Evolutionary conservation across 768 basidiomycete species (phyloP).

Genomic region (Lentinus brumalis): DNA sequence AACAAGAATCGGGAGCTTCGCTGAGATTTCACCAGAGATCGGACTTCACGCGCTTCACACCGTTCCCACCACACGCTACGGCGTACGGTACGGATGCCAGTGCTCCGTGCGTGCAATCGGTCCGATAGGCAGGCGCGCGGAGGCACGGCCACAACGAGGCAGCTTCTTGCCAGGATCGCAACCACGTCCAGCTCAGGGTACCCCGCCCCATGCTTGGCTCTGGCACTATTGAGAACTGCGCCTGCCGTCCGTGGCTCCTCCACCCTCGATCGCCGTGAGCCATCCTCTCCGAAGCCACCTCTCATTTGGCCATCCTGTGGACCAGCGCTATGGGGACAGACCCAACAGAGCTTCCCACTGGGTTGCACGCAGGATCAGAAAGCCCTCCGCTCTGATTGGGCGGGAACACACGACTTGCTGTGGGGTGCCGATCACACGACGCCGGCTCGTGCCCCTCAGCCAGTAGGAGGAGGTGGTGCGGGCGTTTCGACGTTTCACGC

Average conservation of each 20-base stretch:
- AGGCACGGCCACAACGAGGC: conserved; percentile 15
- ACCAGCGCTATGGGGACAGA: not conserved
- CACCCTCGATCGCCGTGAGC: conserved; percentile 1
- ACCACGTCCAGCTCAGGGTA: not conserved
- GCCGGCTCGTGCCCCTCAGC: conserved; percentile 14
- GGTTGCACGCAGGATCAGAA: conserved; percentile 12
- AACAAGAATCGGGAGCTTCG: conserved; percentile 1
- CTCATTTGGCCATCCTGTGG: not conserved
- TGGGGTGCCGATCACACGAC: conserved; percentile 19
- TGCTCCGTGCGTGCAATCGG: conserved; percentile 9
- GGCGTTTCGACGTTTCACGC: not conserved
- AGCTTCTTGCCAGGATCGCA: conserved; percentile 6
- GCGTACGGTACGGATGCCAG: conserved; percentile 1
- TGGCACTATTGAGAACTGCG: not conserved
- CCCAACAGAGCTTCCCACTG: not conserved
- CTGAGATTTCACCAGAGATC: conserved; percentile 6
- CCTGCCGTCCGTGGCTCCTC: not conserved
- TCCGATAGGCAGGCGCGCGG: conserved; percentile 13
- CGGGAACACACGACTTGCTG: conserved; percentile 8
- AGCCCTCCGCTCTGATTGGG: conserved; percentile 10
- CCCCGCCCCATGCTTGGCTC: not conserved
- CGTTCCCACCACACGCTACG: conserved; percentile 1
- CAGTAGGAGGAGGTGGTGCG: not conserved
- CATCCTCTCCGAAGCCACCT: not conserved
- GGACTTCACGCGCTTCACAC: not conserved